Percentiles rank a stretch among this genome's conserved stretches.
phyloP scores from a whole-genome alignment of 139 green algal species.

The Monoraphidium neglectum region DNA sequence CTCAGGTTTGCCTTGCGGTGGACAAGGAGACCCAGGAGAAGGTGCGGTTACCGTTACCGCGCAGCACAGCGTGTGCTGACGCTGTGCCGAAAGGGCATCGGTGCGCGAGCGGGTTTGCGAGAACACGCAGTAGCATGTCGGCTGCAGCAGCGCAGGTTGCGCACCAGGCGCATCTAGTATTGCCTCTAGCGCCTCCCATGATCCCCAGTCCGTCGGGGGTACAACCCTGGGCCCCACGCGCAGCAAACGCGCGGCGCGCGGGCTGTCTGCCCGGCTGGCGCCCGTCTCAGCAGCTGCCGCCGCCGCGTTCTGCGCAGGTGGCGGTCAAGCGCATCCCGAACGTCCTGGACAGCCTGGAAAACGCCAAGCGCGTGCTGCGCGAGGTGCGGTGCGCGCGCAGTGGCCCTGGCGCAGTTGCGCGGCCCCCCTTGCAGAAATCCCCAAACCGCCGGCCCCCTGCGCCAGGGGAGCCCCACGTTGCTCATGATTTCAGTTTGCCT shows the following conservation, averaged over 20 bases:
- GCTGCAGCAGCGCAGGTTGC: neutral
- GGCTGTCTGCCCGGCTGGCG: too few species aligned
- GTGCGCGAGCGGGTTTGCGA: neutral
- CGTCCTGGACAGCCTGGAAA: slow-evolving; percentile 74
- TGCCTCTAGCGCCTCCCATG: neutral
- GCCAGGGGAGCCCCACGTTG: too few species aligned
- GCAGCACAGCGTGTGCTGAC: neutral
- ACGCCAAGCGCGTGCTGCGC: slow-evolving; percentile 83
- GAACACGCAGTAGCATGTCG: neutral
- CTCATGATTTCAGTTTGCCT: too few species aligned
- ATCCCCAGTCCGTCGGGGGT: neutral
- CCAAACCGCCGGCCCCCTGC: too few species aligned
- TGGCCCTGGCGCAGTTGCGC: too few species aligned
- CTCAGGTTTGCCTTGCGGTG: slow-evolving; percentile 64
- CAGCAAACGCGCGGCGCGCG: too few species aligned
- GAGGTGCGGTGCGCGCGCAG: too few species aligned
- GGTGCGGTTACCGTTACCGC: slow-evolving; percentile 28
- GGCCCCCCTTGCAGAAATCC: too few species aligned
- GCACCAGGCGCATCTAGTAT: neutral
- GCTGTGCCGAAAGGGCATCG: neutral
- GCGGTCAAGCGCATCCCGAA: slow-evolving; percentile 84
- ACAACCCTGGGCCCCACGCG: too few species aligned
- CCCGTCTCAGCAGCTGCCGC: too few species aligned
- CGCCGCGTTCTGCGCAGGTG: too few species aligned
- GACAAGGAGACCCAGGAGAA: slow-evolving; percentile 61